These are phyloP conservation scores for Nitzschia putrida DNA, from an alignment of 108 stramenopile species.

Conservation along the genomic window DNA sequence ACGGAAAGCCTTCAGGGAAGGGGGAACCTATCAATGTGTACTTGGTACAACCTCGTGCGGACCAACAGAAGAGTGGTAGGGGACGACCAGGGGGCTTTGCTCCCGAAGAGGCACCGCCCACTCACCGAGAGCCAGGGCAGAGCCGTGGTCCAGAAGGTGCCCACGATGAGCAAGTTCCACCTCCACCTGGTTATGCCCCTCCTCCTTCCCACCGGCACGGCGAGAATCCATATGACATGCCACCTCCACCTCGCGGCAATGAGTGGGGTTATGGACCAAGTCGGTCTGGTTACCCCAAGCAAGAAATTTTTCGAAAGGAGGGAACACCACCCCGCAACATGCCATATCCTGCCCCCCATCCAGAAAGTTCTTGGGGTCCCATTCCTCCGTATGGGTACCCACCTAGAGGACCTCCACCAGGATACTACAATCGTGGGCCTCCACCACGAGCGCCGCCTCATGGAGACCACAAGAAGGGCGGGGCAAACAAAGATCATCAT, in stretches of 20 bases:
- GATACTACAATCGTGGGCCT: slow-evolving; percentile 23
- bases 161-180: neutral
- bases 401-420: slow-evolving; percentile 10
- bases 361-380: slow-evolving; percentile 10
- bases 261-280: slow-evolving; percentile 28
- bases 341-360: slow-evolving; percentile 1
- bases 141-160: neutral
- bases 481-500: slow-evolving; percentile 1
- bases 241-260: slow-evolving; percentile 13
- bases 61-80: slow-evolving; percentile 15
- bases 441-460: slow-evolving; percentile 5
- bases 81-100: slow-evolving; percentile 16
- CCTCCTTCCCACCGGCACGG: slow-evolving; percentile 8
- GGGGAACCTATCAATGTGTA: slow-evolving; percentile 63
- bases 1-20: slow-evolving; percentile 3
- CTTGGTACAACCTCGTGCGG: slow-evolving; percentile 49
- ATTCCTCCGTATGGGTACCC: slow-evolving; percentile 17
- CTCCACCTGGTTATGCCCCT: slow-evolving; percentile 9
- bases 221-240: slow-evolving; percentile 13
- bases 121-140: slow-evolving; percentile 9
- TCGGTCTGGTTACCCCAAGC: slow-evolving; percentile 9
- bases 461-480: neutral
- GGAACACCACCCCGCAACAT: slow-evolving; percentile 11
- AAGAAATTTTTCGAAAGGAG: slow-evolving; percentile 18
- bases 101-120: slow-evolving; percentile 12